Percentiles rank a stretch among this genome's conserved stretches.
Evolutionary conservation across 257 asterid genomes (phyloP).

Genomic region (Thymus quinquecostatus): DNA sequence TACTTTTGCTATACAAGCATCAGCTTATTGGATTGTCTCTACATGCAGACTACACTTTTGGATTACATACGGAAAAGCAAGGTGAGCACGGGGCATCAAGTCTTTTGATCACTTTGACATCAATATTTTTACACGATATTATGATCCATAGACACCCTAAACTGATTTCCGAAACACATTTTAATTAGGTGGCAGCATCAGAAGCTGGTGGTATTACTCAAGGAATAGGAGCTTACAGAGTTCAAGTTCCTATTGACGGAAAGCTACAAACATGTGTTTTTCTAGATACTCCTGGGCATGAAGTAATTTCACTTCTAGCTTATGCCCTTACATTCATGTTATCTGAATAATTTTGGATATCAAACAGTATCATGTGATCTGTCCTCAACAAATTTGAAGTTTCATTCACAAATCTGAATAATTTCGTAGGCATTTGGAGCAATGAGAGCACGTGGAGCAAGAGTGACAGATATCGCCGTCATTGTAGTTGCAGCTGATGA

Average conservation of each 20-base stretch:
- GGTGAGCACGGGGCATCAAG: conserved; percentile 47
- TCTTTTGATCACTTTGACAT: conserved; percentile 9
- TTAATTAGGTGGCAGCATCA: conserved; percentile 83
- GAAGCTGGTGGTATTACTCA: conserved; percentile 99
- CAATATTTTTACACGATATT: conserved; percentile 17
- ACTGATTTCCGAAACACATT: conserved; percentile 34
- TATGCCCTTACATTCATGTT: conserved; percentile 16
- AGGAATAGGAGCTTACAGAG: conserved; percentile 98
- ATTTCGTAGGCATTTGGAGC: conserved; percentile 88
- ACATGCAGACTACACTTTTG: conserved; percentile 87
- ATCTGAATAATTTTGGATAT: conserved; percentile 17
- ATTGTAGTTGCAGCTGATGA: conserved; percentile 99
- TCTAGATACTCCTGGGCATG: conserved; percentile 99
- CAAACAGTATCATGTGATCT: neutral
- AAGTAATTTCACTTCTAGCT: conserved; percentile 58
- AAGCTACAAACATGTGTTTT: conserved; percentile 86
- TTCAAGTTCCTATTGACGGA: conserved; percentile 86
- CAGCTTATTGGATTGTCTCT: conserved; percentile 36
- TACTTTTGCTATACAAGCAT: conserved; percentile 8
- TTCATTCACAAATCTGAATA: conserved; percentile 28
- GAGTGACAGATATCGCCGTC: conserved; percentile 95
- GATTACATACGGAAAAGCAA: conserved; percentile 84
- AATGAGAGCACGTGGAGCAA: conserved; percentile 99
- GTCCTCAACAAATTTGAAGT: conserved; percentile 1
- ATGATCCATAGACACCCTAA: conserved; percentile 19